Base-by-base conservation (phyloP, 768 basidiomycete genomes). In the Fibroporia radiculosa region DNA sequence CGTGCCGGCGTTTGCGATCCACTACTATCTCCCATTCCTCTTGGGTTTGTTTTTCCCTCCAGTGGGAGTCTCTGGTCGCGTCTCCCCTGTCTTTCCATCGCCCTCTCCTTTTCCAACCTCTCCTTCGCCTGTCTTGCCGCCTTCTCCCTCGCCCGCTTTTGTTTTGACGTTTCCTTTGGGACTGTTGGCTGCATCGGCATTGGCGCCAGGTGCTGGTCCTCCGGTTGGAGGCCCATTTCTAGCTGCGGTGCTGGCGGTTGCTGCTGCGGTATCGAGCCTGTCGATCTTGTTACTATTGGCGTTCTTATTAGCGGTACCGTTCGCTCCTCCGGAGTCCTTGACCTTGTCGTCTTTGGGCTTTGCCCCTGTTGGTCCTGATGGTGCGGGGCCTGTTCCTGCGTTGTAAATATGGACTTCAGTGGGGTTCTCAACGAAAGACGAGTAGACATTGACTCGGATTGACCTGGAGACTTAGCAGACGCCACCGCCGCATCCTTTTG, bases 401-500 rank as follows among this genome's bases (percentile, higher is more conserved):
- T 33, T 35, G n/a, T 19, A 44, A 44, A 44, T 34, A 35, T 24
- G 36, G 42, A 34, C 20, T 19, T 44, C 33, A 44, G 42, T 35
- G 32, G 31, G 8, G 16, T 31, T 31, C 18, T 35, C 32, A 35
- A 25, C 13, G 18, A 25, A 26, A 28, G 27, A 44, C 32, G 42
- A 24, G 33, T 24, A 24, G 23, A 35, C 10, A 4, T 25, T 7
- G 42, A 35, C 3, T 31, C 7, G 42, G 12, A 44, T 44, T 44
- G 42, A 44, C 42, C 42, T 44, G 42, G 31, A 32, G 42, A 35
- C 29, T 44, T 44, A n/a, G n/a, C n/a, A n/a, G n/a, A n/a, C n/a
- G n/a, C n/a, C n/a, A n/a, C n/a, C 6, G 33, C 28, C 28, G 41
- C n/a, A 13, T 29, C 41, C 29, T 29, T 33, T n/a, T n/a, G n/a